Base-by-base conservation (phyloP, 768 basidiomycete species). In the Rhodotorula paludigena region DNA sequence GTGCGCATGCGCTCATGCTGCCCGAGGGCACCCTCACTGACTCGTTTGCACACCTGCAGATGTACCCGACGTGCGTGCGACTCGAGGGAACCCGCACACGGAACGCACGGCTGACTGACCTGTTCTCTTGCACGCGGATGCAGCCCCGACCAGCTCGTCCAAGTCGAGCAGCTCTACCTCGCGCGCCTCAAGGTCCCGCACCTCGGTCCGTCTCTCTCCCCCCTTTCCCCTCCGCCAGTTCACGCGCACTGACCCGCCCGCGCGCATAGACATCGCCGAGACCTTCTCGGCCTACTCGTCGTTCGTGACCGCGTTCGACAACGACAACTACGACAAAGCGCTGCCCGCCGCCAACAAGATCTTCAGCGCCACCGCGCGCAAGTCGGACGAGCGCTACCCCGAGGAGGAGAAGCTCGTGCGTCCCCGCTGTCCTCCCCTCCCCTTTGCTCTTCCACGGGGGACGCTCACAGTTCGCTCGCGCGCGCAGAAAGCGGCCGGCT, bases 211-310 rank as follows among this genome's bases (percentile, higher is more conserved):
- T 11, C 89, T 90, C n/a, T n/a, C n/a, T n/a, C n/a, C n/a, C n/a
- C n/a, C n/a, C n/a, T n/a, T n/a, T 33, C 8, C 32, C 12, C 7
- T 5, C 30, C 30, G 10, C 14, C 32, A 9, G 18, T 32, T 76
- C 11, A 61, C 16, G 25, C 23, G 12, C 23, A 49, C n/a, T 63
- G 12, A 28, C 64, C 39, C 38, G n/a, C 73, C 14, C 10, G 52
- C 92, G 90, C 84, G 65, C 15, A 5, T 38, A 55, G 54, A 53
- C 35, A 83, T 86, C 62, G 89, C 90, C 47, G 84, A 88, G 21
- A 93, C 92, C 0, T 86, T 87, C 63, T 86, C 90, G 74, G 82
- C 84, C 4, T 98, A 94, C 77, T 96, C 93, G 0, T 84, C 87
- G 0, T 96, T 97, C 79, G 90, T 90, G 23, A 90, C 91, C 1